A percentile compares a stretch with the other conserved stretches of the same genome.
phyloP scores from a whole-genome alignment of 495 filamentous ascomycete genomes.

The Aspergillus bridgeri region DNA sequence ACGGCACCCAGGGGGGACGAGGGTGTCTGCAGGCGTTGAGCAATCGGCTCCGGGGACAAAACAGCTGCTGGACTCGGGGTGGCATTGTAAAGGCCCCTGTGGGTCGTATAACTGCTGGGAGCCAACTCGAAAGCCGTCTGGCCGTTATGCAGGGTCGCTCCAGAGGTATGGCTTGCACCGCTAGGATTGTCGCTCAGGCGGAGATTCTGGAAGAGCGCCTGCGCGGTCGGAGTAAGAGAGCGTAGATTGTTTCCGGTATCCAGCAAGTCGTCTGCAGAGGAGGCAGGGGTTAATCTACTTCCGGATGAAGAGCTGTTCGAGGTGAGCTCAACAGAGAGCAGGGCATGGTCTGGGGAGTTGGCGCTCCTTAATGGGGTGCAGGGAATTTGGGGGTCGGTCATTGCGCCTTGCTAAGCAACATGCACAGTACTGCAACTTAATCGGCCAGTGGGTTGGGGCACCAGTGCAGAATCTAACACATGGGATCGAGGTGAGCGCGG shows the following conservation, averaged over 20 bases:
- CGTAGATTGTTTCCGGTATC: background rate
- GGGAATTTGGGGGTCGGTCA: too few relatives aligned
- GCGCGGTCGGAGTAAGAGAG: constrained; percentile 2
- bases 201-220: background rate
- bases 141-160: background rate
- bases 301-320: constrained; percentile 7
- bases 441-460: too few relatives aligned
- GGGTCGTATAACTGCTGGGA: constrained; percentile 2
- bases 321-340: constrained; percentile 11
- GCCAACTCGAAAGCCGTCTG: background rate
- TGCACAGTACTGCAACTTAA: too few relatives aligned
- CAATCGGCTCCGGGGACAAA: background rate
- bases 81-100: constrained; percentile 13
- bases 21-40: background rate
- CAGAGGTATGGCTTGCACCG: background rate
- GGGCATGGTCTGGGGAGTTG: background rate
- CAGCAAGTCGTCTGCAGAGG: background rate
- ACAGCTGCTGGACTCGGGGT: constrained; percentile 7
- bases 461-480: too few relatives aligned
- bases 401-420: too few relatives aligned
- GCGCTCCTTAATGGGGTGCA: background rate
- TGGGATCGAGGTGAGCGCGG: too few relatives aligned
- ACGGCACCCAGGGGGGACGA: background rate
- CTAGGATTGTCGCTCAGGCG: background rate
- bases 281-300: constrained; percentile 2